Conservation (phyloP, 192 early-diverging fungal genomes). For the Linnemannia elongata region DNA sequence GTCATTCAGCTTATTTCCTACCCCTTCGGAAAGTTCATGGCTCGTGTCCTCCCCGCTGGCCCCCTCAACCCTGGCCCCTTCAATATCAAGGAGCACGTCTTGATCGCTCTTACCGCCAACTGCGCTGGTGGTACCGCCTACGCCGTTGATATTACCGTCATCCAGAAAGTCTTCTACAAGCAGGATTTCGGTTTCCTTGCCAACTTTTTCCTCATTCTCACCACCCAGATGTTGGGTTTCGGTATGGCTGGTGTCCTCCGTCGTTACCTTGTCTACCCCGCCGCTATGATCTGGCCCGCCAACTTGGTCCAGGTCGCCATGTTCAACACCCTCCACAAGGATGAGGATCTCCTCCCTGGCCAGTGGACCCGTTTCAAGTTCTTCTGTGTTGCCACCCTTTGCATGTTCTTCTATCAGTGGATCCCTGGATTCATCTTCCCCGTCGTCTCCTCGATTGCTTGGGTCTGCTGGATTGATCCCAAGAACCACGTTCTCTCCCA, state of each 20-base stretch:
- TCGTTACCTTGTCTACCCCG: constrained; percentile 81
- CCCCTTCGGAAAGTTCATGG: constrained; percentile 53
- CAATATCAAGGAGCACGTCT: constrained; percentile 78
- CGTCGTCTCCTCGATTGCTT: constrained; percentile 10
- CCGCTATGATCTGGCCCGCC: constrained; percentile 88
- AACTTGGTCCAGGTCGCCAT: constrained; percentile 68
- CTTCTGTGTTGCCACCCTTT: constrained; percentile 48
- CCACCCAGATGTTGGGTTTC: constrained; percentile 67
- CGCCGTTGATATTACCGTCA: constrained; percentile 70
- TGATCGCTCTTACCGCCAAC: constrained; percentile 69
- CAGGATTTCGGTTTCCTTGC: constrained; percentile 66
- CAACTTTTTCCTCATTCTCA: constrained; percentile 65
- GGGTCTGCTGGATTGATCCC: constrained; percentile 25
- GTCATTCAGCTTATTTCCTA: constrained; percentile 53
- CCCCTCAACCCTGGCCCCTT: constrained; percentile 60
- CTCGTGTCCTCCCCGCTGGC: constrained; percentile 66
- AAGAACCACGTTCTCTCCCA: not conserved
- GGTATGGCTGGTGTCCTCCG: constrained; percentile 82
- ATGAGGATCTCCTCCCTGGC: constrained; percentile 24
- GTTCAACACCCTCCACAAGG: constrained; percentile 56
- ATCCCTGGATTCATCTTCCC: constrained; percentile 57
- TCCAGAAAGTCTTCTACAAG: constrained; percentile 71
- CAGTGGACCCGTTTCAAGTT: constrained; percentile 41
- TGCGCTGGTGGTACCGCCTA: constrained; percentile 66
- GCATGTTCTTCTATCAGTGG: constrained; percentile 62